A percentile compares a stretch with the other conserved stretches of the same genome.
phyloP scores from a whole-genome alignment of 2,329 filamentous ascomycete species.

The Venturia carpophila region DNA sequence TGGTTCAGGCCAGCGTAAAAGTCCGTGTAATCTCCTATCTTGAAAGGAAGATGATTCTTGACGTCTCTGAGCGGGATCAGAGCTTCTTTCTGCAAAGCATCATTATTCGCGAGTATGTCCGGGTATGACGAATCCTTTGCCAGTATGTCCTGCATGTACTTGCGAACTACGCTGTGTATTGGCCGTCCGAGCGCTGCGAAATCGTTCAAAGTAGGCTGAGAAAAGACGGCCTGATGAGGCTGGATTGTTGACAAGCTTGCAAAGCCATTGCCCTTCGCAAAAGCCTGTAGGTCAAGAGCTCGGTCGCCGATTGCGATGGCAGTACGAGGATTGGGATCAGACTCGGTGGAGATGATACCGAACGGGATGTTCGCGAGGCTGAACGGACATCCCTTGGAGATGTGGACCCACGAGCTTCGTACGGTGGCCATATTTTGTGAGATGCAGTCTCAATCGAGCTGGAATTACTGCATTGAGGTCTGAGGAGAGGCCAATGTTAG shows the following conservation, averaged over 20 bases:
- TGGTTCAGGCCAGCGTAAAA: conserved; percentile 78
- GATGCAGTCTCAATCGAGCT: neutral
- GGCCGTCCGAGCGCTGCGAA: conserved; percentile 66
- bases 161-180: conserved; percentile 60
- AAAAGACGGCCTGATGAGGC: conserved; percentile 54
- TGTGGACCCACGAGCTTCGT: conserved; percentile 12
- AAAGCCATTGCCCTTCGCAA: conserved; percentile 54
- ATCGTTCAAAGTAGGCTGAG: conserved; percentile 57
- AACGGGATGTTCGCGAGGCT: conserved; percentile 61
- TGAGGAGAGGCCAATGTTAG: no score
- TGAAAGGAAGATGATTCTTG: conserved; percentile 64
- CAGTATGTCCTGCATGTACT: conserved; percentile 61
- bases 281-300: conserved; percentile 60
- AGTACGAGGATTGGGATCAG: conserved; percentile 50
- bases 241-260: conserved; percentile 49
- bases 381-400: conserved; percentile 13
- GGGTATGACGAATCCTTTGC: conserved; percentile 51
- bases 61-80: conserved; percentile 53
- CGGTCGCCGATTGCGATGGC: conserved; percentile 67
- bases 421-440: neutral
- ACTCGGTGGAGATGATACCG: conserved; percentile 63
- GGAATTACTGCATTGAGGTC: neutral
- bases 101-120: conserved; percentile 56
- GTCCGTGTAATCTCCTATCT: conserved; percentile 76
- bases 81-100: conserved; percentile 43